These are phyloP conservation scores for Quambalaria eucalypti DNA, from an alignment of 1,284 basidiomycete species.

Conservation along the genomic window DNA sequence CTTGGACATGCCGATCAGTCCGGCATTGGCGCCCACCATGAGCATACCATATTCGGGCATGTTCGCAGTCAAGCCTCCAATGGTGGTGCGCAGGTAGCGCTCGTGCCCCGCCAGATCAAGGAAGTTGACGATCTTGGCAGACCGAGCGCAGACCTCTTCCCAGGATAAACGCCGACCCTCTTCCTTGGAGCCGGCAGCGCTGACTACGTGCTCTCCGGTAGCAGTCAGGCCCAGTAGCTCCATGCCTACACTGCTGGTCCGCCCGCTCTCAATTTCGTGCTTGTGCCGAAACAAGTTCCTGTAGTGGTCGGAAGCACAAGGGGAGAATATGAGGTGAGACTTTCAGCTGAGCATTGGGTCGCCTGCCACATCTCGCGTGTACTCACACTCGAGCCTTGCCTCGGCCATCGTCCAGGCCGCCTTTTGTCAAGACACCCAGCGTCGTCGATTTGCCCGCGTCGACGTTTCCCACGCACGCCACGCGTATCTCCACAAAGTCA, in stretches of 20 bases:
- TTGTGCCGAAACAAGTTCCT: conserved; percentile 82
- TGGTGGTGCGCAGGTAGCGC: conserved; percentile 65
- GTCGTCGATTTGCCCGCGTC: conserved; percentile 85
- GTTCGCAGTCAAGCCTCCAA: conserved; percentile 88
- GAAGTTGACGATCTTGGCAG: conserved; percentile 73
- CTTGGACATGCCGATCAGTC: conserved; percentile 93
- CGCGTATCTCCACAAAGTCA: conserved; percentile 65
- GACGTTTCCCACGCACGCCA: conserved; percentile 85
- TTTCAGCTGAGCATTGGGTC: too few relatives aligned
- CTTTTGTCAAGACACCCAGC: conserved; percentile 65
- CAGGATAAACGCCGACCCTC: conserved; percentile 52
- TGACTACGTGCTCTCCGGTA: conserved; percentile 24
- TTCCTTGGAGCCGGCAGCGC: conserved; percentile 16
- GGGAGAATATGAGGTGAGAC: neutral
- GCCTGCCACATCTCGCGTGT: neutral
- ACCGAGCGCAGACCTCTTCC: conserved; percentile 87
- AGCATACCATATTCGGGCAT: conserved; percentile 90
- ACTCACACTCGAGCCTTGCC: conserved; percentile 70
- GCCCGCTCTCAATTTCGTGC: conserved; percentile 89
- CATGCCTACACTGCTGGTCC: conserved; percentile 90
- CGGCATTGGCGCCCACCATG: conserved; percentile 91
- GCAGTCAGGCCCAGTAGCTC: conserved; percentile 58
- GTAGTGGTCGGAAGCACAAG: neutral
- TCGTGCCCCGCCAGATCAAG: conserved; percentile 39
- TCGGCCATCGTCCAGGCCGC: conserved; percentile 84